Base-by-base conservation (phyloP, 169 alveolate genomes). In the Plasmodium sp. region DNA sequence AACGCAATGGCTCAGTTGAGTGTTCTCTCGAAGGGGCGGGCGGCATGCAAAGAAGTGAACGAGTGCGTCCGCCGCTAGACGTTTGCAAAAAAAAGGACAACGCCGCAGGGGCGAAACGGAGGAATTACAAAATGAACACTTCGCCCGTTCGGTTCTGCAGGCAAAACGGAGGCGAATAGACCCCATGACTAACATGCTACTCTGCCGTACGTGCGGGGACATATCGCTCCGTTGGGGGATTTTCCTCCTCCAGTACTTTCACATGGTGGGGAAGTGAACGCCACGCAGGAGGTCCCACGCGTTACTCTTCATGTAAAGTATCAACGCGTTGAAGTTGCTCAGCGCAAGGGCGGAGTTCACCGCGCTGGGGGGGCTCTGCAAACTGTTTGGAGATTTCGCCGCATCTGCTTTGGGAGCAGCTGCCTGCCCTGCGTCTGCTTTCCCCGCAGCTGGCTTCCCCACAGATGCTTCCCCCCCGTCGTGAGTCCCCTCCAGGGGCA, bases 271-370 rank as follows among this genome's bases (percentile, higher is more conserved):
- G 67, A 84, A 84, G 4, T 84, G 81, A 73, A 84, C 77, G 31
- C 54, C 75, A 33, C 67, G 51, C 5, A 84, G 80, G 2, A 84
- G 18, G n/a, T 84, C 93, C 14, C 45, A 14, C 3, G 80, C 84
- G 62, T 84, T 84, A 74, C 79, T 84, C 80, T 62, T 84, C 31
- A 84, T 54, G 43, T 84, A 84, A 62, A 62, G 58, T n/a, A 84
- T 18, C 5, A 84, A 74, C 10, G 56, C 67, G 54, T 84, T 84
- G 51, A 84, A 73, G 58, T 74, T 84, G 79, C 51, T 84, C 6
- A 84, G 84, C 4, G 93, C 12, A 12, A 84, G 54, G 9, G 84
- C 48, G 10, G 51, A 31, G 33, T 12, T 54, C 4, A 39, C 6
- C 12, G 39, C 72, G 14, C 58, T 34, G 6, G 62, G 33, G 12